A percentile compares a stretch with the other conserved stretches of the same genome.
phyloP scores from a whole-genome alignment of 1,284 basidiomycete genomes.

The Puccinia horiana region DNA sequence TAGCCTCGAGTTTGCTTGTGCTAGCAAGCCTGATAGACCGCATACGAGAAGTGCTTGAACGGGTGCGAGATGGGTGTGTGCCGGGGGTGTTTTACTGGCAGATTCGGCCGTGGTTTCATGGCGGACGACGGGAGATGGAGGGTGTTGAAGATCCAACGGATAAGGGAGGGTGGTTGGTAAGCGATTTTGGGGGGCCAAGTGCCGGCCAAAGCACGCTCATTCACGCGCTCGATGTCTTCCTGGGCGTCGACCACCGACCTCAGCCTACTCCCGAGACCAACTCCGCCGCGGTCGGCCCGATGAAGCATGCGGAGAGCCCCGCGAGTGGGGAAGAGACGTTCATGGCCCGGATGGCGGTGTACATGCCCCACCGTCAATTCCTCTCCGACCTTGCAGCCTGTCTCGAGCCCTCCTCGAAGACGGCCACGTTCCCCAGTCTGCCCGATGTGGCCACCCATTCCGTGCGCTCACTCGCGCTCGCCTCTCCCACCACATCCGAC shows the following conservation, averaged over 20 bases:
- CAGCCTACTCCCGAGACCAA: slow-evolving; percentile 47
- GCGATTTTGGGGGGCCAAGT: slow-evolving; percentile 77
- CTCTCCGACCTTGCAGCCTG: slow-evolving; percentile 69
- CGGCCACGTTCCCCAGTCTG: slow-evolving; percentile 19
- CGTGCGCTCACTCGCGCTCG: slow-evolving; percentile 12
- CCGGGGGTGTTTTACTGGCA: slow-evolving; percentile 79
- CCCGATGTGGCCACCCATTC: slow-evolving; percentile 25
- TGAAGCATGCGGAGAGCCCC: slow-evolving; percentile 50
- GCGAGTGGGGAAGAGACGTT: slow-evolving; percentile 62
- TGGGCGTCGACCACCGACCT: slow-evolving; percentile 72
- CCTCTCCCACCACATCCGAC: background rate
- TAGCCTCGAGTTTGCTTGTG: slow-evolving; percentile 70
- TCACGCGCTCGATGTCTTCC: slow-evolving; percentile 84
- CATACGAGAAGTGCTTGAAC: slow-evolving; percentile 68
- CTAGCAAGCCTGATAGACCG: slow-evolving; percentile 71
- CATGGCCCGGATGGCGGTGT: slow-evolving; percentile 76
- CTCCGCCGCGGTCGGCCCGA: background rate
- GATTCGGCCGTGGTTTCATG: slow-evolving; percentile 89
- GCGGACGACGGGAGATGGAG: slow-evolving; percentile 80
- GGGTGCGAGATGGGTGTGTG: slow-evolving; percentile 72
- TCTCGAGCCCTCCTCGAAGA: slow-evolving; percentile 40
- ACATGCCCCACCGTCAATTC: slow-evolving; percentile 96
- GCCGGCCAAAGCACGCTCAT: slow-evolving; percentile 88
- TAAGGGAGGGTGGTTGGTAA: slow-evolving; percentile 61
- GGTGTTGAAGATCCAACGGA: slow-evolving; percentile 64